phyloP scores from a whole-genome alignment of 169 alveolate species.

The Plasmodium gallinaceum region DNA sequence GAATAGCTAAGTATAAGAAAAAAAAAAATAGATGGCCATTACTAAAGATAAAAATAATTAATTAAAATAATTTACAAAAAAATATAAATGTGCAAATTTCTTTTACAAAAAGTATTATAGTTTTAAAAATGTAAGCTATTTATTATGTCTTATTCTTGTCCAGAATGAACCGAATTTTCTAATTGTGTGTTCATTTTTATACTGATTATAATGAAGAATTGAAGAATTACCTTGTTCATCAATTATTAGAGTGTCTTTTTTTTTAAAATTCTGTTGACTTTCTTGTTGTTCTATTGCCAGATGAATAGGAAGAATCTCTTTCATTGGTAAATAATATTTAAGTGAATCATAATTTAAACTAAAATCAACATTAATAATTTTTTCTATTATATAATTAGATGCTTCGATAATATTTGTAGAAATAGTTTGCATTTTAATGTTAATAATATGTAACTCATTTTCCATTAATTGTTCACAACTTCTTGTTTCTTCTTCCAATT shows the following conservation, averaged over 20 bases:
- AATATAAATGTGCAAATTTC: too few species aligned
- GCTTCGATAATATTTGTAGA: conserved; percentile 4
- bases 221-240: conserved; percentile 14
- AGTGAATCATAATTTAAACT: conserved; percentile 1
- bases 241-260: conserved; percentile 13
- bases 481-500: conserved; percentile 34
- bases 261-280: not conserved
- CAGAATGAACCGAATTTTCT: not conserved
- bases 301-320: conserved; percentile 10
- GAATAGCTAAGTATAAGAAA: too few species aligned
- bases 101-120: too few species aligned
- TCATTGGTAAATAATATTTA: conserved; percentile 12
- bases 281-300: not conserved
- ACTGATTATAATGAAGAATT: conserved; percentile 16
- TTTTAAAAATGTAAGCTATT: not conserved
- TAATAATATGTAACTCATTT: conserved; percentile 11
- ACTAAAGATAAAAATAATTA: too few species aligned
- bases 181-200: not conserved
- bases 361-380: conserved; percentile 35
- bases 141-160: not conserved
- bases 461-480: conserved; percentile 21
- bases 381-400: conserved; percentile 15
- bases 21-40: too few species aligned
- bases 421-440: not conserved
- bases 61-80: too few species aligned